Evolutionary conservation across 108 stramenopile genomes (phyloP), one percentile per base, ranked within the genome.

Genomic region (Nannochloropsis granulata): DNA sequence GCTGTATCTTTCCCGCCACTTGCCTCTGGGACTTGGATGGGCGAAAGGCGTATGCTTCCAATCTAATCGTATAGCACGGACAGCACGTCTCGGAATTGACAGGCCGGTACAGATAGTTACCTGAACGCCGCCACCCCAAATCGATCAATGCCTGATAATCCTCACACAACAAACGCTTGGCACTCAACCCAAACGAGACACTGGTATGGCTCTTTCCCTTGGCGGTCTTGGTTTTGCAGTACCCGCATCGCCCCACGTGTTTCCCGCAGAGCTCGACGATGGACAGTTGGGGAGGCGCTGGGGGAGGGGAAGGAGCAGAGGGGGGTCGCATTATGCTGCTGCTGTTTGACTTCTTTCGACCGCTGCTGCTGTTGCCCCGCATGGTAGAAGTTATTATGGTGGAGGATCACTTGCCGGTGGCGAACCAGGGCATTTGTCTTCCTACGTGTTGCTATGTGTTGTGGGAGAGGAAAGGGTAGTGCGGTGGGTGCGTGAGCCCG

Each of bases 21-120:
- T 90, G 82, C 24, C 84, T 85, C 24, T 91, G 90, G 14, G 79
- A 45, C 71, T 90, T 91, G 56, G 43, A 82, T 13, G 89, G 85
- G 44, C 45, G 44, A 43, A 91, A 91, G 7, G 43, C 43, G 42
- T n/a, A 13, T 13, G 23, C 87, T 25, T 82, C 78, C 25, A 91
- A 83, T 13, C 90, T 80, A 79, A 91, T 91, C 43, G 91, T 91
- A 82, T 90, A 88, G 46, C 83, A 79, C 5, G 91, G 91, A 82
- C 91, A 91, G 83, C 91, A 91, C 9, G 89, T 91, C 84, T 90
- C 82, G 25, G 87, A 56, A 78, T 89, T 89, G 23, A 86, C 86
- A 45, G 90, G 89, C 82, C 83, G 84, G 91, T 91, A 91, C 16
- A 91, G 25, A 45, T 80, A 91, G 13, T 82, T 89, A 21, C 91